Conservation (phyloP, 148 eudicot species). For the Salicornia ramosissima region DNA sequence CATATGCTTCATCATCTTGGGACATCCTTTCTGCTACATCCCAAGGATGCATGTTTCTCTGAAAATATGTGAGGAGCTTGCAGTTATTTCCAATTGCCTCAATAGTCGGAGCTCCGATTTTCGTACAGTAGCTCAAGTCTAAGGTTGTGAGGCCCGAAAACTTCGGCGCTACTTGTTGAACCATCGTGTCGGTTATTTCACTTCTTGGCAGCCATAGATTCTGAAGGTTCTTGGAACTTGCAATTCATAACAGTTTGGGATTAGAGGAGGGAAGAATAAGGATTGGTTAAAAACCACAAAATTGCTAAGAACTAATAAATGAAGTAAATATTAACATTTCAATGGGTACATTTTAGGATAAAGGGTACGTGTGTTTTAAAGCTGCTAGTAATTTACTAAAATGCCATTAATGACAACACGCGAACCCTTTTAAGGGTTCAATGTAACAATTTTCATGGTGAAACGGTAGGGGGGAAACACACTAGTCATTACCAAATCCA, state of each 20-base stretch:
- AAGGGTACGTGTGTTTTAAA: too few relatives aligned
- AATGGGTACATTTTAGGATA: too few relatives aligned
- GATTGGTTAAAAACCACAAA: too few relatives aligned
- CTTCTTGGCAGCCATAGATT: slow-evolving; percentile 51
- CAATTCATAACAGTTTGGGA: slow-evolving; percentile 18
- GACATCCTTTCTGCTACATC: slow-evolving; percentile 41
- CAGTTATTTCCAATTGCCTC: slow-evolving; percentile 55
- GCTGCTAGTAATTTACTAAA: too few relatives aligned
- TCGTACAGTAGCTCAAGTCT: slow-evolving; percentile 65
- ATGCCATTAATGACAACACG: too few relatives aligned
- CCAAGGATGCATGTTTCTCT: slow-evolving; percentile 60
- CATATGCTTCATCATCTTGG: slow-evolving; percentile 68
- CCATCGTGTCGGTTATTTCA: slow-evolving; percentile 44
- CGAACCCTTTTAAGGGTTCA: too few relatives aligned
- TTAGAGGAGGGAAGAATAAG: too few relatives aligned
- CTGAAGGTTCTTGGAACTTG: slow-evolving; percentile 60
- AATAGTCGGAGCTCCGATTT: slow-evolving; percentile 49
- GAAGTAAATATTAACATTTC: too few relatives aligned
- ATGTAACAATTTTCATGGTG: too few relatives aligned
- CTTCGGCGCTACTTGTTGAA: slow-evolving; percentile 41
- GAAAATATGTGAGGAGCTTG: slow-evolving; percentile 39
- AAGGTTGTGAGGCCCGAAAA: slow-evolving; percentile 45
- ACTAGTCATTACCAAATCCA: background rate
- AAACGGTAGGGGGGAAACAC: too few relatives aligned
- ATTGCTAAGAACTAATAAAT: too few relatives aligned